These are phyloP conservation scores for Colletotrichum sp. DNA, from an alignment of 2,329 filamentous ascomycete genomes.

Conservation along the genomic window DNA sequence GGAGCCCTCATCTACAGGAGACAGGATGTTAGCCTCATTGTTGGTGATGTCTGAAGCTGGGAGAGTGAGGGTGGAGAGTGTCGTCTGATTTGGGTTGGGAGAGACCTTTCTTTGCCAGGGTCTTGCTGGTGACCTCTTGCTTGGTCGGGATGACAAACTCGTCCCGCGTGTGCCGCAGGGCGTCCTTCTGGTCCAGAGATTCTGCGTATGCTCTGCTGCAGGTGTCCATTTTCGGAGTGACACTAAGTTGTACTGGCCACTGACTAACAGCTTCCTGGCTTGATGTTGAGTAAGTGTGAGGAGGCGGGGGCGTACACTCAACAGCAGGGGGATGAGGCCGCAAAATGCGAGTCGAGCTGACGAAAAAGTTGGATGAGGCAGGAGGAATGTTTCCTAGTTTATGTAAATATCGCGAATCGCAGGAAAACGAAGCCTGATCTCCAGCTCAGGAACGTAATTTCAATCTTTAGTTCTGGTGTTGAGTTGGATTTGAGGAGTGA, in stretches of 20 bases:
- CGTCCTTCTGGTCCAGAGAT: constrained; percentile 59
- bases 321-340: background rate
- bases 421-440: background rate
- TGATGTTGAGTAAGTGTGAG: background rate
- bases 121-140: constrained; percentile 31
- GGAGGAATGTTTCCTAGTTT: background rate
- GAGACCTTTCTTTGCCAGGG: constrained; percentile 27
- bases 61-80: background rate
- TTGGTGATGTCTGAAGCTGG: too few relatives aligned
- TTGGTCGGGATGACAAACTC: constrained; percentile 74
- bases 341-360: background rate
- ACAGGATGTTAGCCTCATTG: background rate
- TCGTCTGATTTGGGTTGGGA: background rate
- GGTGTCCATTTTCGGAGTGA: background rate
- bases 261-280: background rate
- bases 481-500: background rate
- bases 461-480: background rate
- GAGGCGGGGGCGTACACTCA: background rate
- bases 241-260: background rate
- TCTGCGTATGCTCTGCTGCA: constrained; percentile 1
- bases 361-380: background rate
- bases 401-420: background rate
- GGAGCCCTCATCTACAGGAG: background rate
- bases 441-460: background rate
- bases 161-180: constrained; percentile 58